Evolutionary conservation across 148 eudicot genomes (phyloP), one percentile per base, ranked within the genome.

Genomic region (Silene latifolia): DNA sequence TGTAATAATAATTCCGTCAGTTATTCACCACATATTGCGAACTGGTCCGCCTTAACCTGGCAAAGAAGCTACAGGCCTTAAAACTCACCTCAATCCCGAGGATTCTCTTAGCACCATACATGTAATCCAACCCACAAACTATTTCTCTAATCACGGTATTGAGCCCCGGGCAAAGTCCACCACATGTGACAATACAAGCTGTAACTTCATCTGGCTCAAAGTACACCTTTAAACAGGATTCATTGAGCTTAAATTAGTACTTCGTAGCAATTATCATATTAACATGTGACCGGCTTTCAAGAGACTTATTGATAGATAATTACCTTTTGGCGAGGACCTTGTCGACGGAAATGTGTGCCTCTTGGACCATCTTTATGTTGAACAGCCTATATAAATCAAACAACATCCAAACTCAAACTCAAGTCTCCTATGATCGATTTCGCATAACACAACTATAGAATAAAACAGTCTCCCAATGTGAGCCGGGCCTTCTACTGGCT

Each of bases 81-180:
- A n/a, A 63, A 71, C 96, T 83, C 80, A 93, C 98, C 74, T 88
- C 82, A 72, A 93, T 93, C 18, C 98, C 98, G 17, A 84, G 53
- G 57, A 90, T 88, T 51, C 72, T 85, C 63, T 83, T 84, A 8
- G 87, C 91, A 51, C 90, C 98, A 83, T 93, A 93, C 93, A 93
- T 93, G 78, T 93, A 77, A 73, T 87, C 78, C 62, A 93, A 80
- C 32, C 93, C 87, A 62, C 90, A 86, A 39, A 93, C 98, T 5
- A 90, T 74, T 76, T 93, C 98, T 77, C 98, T 85, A 23, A 93
- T 93, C 83, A 93, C 98, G 18, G 98, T 93, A 71, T 93, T 93
- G 57, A 93, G 89, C 54, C 98, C 96, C 69, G 98, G 98, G 76
- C 93, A 93, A 54, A 93, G 85, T 29, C 96, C 93, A 58, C 98